phyloP scores from a whole-genome alignment of 177 flowering plant genomes.

The Vitis hybrid region DNA sequence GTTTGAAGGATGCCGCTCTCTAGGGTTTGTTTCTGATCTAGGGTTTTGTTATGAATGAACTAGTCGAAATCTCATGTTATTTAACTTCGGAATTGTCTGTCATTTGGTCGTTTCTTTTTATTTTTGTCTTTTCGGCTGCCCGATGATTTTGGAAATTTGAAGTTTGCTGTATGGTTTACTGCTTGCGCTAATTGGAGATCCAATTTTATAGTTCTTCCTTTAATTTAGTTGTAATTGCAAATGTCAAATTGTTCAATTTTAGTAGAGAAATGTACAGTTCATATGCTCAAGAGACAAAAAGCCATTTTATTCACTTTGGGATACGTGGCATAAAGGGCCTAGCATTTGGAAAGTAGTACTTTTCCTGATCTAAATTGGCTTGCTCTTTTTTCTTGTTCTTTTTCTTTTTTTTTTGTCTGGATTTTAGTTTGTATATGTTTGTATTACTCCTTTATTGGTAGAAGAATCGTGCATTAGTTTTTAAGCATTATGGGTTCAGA shows the following conservation, averaged over 20 bases:
- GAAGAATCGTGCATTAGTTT: background rate
- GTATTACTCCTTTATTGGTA: background rate
- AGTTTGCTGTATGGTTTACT: background rate
- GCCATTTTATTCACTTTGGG: no score
- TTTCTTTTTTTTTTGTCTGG: background rate
- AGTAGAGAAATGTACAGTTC: no score
- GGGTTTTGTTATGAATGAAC: background rate
- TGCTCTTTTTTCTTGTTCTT: background rate
- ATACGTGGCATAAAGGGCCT: no score
- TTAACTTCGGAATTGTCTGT: background rate
- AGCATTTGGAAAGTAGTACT: background rate
- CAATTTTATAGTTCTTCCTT: no score
- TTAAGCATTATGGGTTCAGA: background rate
- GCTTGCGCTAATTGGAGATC: no score
- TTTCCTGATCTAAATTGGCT: background rate
- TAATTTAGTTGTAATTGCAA: no score
- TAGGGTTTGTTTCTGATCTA: constrained; percentile 9
- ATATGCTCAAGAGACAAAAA: no score
- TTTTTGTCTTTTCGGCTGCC: background rate
- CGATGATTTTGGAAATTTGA: background rate
- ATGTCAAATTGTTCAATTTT: no score
- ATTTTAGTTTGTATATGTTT: background rate
- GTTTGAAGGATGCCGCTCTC: background rate
- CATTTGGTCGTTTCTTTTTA: background rate
- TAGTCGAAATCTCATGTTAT: background rate